Conservation (phyloP, 352 stramenopile species). For the Discostella stelligera region DNA sequence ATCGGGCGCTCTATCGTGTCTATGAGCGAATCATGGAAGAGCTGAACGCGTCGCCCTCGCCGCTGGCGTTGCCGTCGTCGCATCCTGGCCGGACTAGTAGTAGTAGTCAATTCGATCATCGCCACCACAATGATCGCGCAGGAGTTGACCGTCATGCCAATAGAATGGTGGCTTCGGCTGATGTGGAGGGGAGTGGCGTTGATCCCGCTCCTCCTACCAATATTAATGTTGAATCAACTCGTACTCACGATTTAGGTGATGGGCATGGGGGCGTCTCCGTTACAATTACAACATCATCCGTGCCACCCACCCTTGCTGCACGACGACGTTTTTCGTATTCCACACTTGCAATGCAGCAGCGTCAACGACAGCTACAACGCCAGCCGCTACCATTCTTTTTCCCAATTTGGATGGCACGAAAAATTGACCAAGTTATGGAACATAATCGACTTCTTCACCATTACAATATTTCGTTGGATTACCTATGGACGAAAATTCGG, state of each 20-base stretch:
- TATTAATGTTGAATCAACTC: neutral
- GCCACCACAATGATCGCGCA: neutral
- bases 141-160: neutral
- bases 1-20: conserved; percentile 77
- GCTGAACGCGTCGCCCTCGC: conserved; percentile 53
- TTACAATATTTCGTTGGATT: neutral
- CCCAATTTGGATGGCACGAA: conserved; percentile 42
- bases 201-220: neutral
- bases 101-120: too few relatives aligned
- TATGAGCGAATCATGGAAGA: conserved; percentile 79
- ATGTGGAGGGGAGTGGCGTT: neutral
- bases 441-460: conserved; percentile 4
- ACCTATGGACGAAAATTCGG: conserved; percentile 3
- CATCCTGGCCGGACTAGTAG: neutral
- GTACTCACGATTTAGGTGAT: neutral
- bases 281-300: neutral
- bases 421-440: conserved; percentile 24
- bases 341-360: conserved; percentile 12
- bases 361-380: conserved; percentile 8
- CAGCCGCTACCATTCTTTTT: conserved; percentile 36
- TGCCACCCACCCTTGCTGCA: neutral
- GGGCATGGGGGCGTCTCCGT: neutral
- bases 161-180: neutral
- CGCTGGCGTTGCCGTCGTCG: conserved; percentile 15
- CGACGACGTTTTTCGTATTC: neutral